Evolutionary conservation across 2,329 filamentous ascomycete genomes (phyloP).

Genomic region (Penicillium griseofulvum): DNA sequence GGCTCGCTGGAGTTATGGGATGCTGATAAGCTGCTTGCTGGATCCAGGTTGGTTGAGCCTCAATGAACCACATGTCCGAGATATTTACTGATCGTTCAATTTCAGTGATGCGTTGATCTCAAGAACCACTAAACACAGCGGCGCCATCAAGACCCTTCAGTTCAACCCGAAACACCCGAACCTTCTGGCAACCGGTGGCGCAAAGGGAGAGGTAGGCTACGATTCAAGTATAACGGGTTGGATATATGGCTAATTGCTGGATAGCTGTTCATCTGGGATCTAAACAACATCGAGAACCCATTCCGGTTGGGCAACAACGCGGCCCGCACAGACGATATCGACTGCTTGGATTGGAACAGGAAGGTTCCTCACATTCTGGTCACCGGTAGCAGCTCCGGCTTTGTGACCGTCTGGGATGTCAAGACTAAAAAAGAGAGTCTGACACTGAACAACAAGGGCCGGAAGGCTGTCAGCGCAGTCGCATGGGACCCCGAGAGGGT

Average conservation of each 20-base stretch:
- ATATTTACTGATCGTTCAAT: conserved; percentile 16
- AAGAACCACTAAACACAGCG: conserved; percentile 83
- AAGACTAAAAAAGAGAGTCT: conserved; percentile 97
- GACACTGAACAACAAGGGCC: conserved; percentile 82
- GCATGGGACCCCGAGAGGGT: conserved; percentile 94
- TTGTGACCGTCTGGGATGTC: conserved; percentile 97
- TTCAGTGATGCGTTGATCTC: conserved; percentile 74
- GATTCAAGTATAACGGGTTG: neutral
- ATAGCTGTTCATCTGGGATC: conserved; percentile 83
- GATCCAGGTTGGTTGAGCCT: conserved; percentile 46
- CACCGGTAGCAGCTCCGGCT: conserved; percentile 87
- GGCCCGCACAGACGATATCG: conserved; percentile 89
- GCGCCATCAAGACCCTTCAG: conserved; percentile 88
- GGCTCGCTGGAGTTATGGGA: conserved; percentile 93
- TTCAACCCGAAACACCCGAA: conserved; percentile 94
- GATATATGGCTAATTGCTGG: conserved; percentile 3
- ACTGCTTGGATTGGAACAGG: conserved; percentile 97
- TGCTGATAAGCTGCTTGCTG: conserved; percentile 64
- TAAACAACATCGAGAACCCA: conserved; percentile 83
- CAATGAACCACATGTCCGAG: neutral
- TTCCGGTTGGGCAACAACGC: conserved; percentile 85
- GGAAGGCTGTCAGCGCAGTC: conserved; percentile 91
- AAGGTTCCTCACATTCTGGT: conserved; percentile 96
- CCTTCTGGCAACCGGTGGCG: conserved; percentile 85
- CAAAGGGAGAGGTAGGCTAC: conserved; percentile 69